Percentiles rank a stretch among this genome's conserved stretches.
These are phyloP conservation scores for Vigna trinervia DNA, from an alignment of 306 rosid genomes.

Conservation along the genomic window DNA sequence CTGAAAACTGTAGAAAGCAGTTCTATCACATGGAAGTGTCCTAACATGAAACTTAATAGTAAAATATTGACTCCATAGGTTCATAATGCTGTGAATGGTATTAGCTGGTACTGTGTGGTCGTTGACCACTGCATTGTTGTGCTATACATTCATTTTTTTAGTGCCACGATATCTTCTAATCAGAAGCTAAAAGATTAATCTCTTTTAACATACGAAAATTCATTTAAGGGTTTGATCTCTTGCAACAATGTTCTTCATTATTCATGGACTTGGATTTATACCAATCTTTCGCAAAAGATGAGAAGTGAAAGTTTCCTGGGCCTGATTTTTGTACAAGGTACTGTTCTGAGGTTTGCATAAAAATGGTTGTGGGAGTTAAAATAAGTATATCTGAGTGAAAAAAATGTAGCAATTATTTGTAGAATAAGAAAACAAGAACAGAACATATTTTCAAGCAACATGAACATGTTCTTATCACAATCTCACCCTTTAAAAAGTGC, in stretches of 20 bases:
- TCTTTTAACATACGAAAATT: too few relatives aligned
- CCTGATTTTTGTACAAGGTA: background rate
- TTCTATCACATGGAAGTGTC: background rate
- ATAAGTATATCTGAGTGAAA: background rate
- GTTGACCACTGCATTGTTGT: background rate
- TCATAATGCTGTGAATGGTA: constrained; percentile 1
- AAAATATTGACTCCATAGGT: background rate
- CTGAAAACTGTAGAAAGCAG: background rate
- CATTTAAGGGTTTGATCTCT: too few relatives aligned
- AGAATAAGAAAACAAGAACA: background rate
- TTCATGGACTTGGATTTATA: too few relatives aligned
- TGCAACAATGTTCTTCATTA: too few relatives aligned
- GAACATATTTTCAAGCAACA: background rate
- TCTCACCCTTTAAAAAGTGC: background rate
- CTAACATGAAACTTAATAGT: background rate
- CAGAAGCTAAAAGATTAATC: too few relatives aligned
- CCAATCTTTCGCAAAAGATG: background rate
- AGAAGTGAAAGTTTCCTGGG: background rate
- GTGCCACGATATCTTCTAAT: too few relatives aligned
- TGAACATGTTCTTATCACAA: background rate
- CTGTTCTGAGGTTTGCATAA: background rate
- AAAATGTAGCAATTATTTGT: background rate
- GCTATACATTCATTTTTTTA: background rate
- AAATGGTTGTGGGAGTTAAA: background rate
- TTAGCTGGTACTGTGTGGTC: background rate